Base-by-base conservation (phyloP, 352 stramenopile genomes). In the Phytophthora brassicae region DNA sequence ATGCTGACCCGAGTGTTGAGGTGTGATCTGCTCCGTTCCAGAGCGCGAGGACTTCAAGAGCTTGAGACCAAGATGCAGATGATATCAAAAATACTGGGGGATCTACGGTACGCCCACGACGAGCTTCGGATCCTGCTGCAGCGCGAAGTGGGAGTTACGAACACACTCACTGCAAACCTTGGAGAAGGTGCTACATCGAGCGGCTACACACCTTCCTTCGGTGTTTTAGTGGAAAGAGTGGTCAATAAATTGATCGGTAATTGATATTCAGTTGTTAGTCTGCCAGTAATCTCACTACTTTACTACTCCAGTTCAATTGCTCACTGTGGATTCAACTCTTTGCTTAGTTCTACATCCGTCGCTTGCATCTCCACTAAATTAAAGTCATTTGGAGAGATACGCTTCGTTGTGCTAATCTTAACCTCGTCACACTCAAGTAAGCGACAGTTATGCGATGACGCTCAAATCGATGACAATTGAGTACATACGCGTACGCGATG, bases 361-460 rank as follows among this genome's bases (percentile, higher is more conserved):
- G 2, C 16, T 12, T 52, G 45, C 45, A 52, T 39, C n/a, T 52
- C 45, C 8, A 35, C 45, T 2, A 52, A 17, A 14, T 39, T 52
- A 4, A 41, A 33, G 1, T 38, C 28, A 31, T 35, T 26, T 41
- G 45, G 45, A n/a, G 14, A 17, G 12, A 39, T 12, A 24, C 45
- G 14, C n/a, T 52, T 52, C n/a, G 45, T 52, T 3, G 14, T 52
- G 22, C 24, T 39, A 52, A 28, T 39, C 45, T 39, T 28, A 52
- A 26, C 28, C 26, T 22, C 16, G 38, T 26, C 26, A 41, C 45
- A 13, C 45, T 41, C 3, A 39, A 17, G 45, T 52, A 52, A 26
- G 26, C 24, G 8, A 41, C 45, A 6, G 45, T 52, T 9, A 39
- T 41, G 24, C 45, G 45, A 39, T 52, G 45, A n/a, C 45, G 45